Conservation (phyloP, 2,329 filamentous ascomycete species). For the Lizonia empirigonia region DNA sequence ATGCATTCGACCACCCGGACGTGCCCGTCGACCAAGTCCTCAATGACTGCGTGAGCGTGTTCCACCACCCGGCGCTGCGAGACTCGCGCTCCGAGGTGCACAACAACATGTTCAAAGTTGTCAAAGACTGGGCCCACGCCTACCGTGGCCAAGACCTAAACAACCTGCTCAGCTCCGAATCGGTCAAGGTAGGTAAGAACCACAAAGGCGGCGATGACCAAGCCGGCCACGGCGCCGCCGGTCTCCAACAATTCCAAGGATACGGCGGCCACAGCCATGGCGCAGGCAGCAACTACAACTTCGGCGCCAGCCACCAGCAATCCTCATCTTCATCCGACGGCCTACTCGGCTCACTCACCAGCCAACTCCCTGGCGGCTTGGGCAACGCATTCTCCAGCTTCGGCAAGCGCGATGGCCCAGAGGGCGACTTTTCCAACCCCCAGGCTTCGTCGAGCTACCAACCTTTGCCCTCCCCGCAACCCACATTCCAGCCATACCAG, state of each 20-base stretch:
- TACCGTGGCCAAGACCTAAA: slow-evolving; percentile 72
- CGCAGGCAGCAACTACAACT: slow-evolving; percentile 20
- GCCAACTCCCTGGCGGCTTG: slow-evolving; percentile 25
- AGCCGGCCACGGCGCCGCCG: slow-evolving; percentile 39
- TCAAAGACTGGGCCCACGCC: slow-evolving; percentile 78
- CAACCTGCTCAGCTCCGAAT: slow-evolving; percentile 77
- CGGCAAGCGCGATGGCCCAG: slow-evolving; percentile 33
- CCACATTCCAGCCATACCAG: slow-evolving; percentile 46
- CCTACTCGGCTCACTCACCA: slow-evolving; percentile 31
- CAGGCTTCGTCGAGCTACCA: slow-evolving; percentile 21
- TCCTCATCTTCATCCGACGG: slow-evolving; percentile 21
- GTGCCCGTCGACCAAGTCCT: slow-evolving; percentile 83
- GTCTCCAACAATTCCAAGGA: slow-evolving; percentile 29
- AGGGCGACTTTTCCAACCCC: slow-evolving; percentile 20
- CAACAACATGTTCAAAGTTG: slow-evolving; percentile 83
- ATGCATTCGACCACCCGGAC: slow-evolving; percentile 88
- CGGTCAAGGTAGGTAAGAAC: slow-evolving; percentile 82
- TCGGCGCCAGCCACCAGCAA: slow-evolving; percentile 18
- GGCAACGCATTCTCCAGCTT: slow-evolving; percentile 28
- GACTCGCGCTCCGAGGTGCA: slow-evolving; percentile 80
- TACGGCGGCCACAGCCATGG: slow-evolving; percentile 27
- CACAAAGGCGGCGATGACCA: slow-evolving; percentile 58
- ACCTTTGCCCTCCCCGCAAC: slow-evolving; percentile 33
- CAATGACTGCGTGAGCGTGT: slow-evolving; percentile 78
- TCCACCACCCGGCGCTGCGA: slow-evolving; percentile 88